Percentiles rank a stretch among this genome's conserved stretches.
Evolutionary conservation across 2,329 filamentous ascomycete species (phyloP).

Genomic region (Fusarium sambucinum): DNA sequence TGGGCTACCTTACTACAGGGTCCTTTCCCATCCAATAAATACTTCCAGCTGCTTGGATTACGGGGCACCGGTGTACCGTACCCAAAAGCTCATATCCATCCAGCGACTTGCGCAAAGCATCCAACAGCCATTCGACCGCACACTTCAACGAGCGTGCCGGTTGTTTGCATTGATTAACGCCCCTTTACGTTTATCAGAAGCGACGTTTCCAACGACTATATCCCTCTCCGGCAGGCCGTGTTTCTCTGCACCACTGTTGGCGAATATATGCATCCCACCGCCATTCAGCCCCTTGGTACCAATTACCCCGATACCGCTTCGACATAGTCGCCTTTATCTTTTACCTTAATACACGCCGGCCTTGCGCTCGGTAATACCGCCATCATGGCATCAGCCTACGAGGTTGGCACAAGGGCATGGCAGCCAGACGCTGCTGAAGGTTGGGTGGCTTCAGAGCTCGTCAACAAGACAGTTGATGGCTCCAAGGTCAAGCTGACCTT

Average conservation of each 20-base stretch:
- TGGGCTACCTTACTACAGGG: constrained; percentile 15
- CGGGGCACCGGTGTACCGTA: constrained; percentile 32
- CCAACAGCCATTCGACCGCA: constrained; percentile 27
- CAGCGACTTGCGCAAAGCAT: constrained; percentile 37
- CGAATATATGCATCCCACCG: constrained; percentile 50
- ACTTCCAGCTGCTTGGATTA: constrained; percentile 29
- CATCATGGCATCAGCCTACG: constrained; percentile 91
- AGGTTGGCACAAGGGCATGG: constrained; percentile 97
- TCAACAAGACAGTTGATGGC: constrained; percentile 84
- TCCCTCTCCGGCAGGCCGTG: constrained; percentile 35
- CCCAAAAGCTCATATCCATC: constrained; percentile 29
- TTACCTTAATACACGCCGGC: constrained; percentile 35
- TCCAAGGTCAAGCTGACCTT: constrained; percentile 91
- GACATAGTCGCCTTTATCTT: constrained; percentile 40
- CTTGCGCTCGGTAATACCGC: constrained; percentile 46
- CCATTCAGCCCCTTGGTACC: constrained; percentile 44
- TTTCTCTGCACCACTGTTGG: constrained; percentile 36
- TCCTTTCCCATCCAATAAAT: constrained; percentile 24
- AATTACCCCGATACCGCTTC: constrained; percentile 36
- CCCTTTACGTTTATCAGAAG: constrained; percentile 14
- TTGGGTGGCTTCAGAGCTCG: constrained; percentile 96
- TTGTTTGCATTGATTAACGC: constrained; percentile 35
- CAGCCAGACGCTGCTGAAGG: constrained; percentile 96
- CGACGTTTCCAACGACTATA: constrained; percentile 26
- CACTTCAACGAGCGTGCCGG: constrained; percentile 13